These are phyloP conservation scores for Lindgomyces ingoldianus DNA, from an alignment of 495 filamentous ascomycete species.

Conservation along the genomic window DNA sequence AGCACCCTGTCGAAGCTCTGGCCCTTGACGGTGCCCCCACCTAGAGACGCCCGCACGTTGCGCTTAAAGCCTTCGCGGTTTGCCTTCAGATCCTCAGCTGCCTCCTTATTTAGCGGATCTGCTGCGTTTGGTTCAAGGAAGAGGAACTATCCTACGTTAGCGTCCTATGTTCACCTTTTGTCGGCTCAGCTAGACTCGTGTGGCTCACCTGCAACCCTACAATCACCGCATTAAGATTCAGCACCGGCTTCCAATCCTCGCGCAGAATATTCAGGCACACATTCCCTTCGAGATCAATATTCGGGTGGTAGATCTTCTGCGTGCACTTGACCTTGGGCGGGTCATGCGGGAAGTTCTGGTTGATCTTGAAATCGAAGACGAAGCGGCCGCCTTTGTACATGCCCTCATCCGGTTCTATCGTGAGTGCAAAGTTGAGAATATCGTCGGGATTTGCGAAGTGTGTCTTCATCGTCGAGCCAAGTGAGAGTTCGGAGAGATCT, in stretches of 20 bases:
- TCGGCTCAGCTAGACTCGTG: not conserved
- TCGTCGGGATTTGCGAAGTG: slow-evolving; percentile 92
- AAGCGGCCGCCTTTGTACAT: slow-evolving; percentile 94
- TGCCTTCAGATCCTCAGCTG: slow-evolving; percentile 83
- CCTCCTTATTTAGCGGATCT: slow-evolving; percentile 97
- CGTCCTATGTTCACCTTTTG: slow-evolving; percentile 7
- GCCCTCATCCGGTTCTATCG: slow-evolving; percentile 94
- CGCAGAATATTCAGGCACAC: slow-evolving; percentile 95
- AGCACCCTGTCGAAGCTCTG: slow-evolving; percentile 75
- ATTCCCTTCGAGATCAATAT: slow-evolving; percentile 97
- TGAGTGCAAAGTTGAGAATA: slow-evolving; percentile 92
- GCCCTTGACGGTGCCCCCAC: slow-evolving; percentile 73
- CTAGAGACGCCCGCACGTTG: slow-evolving; percentile 83
- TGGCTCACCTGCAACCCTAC: slow-evolving; percentile 77
- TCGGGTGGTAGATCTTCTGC: slow-evolving; percentile 98
- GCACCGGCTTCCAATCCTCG: slow-evolving; percentile 98
- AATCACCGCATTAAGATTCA: slow-evolving; percentile 95
- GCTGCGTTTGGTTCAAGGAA: slow-evolving; percentile 97
- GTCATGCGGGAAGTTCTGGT: slow-evolving; percentile 94
- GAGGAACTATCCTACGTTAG: slow-evolving; percentile 64
- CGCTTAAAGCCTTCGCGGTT: slow-evolving; percentile 87
- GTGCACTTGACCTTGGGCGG: slow-evolving; percentile 97
- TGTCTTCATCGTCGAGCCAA: slow-evolving; percentile 89
- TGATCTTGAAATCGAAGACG: slow-evolving; percentile 87
- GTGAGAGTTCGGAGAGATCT: slow-evolving; percentile 92